Evolutionary conservation across 2,329 filamentous ascomycete genomes (phyloP).

Genomic region (Colletotrichum horii): DNA sequence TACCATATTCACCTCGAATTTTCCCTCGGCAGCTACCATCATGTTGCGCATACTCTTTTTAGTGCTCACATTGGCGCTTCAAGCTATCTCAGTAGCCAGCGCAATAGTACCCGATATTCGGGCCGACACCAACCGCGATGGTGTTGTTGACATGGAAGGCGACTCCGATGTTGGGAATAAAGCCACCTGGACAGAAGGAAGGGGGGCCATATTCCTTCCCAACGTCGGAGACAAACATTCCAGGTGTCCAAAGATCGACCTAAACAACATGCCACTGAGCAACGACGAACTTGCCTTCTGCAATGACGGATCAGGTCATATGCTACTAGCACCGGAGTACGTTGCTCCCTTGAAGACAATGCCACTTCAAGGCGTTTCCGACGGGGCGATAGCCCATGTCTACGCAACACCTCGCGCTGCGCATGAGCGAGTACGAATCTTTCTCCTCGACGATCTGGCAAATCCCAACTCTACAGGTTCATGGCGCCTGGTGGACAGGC

Average conservation of each 20-base stretch:
- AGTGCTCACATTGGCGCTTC: neutral
- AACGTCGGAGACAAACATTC: neutral
- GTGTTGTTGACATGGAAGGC: neutral
- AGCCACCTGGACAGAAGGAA: neutral
- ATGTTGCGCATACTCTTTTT: neutral
- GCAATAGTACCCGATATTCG: neutral
- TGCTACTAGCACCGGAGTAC: neutral
- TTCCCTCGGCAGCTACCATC: neutral
- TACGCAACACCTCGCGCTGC: neutral
- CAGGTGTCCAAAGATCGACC: neutral
- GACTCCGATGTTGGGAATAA: neutral
- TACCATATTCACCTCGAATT: neutral
- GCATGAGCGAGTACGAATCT: neutral
- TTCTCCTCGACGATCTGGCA: neutral
- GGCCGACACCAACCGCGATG: neutral
- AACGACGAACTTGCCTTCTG: neutral
- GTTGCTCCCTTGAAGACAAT: neutral
- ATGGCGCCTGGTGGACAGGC: neutral
- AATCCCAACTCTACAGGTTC: neutral
- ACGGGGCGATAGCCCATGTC: neutral
- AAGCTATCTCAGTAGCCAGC: neutral
- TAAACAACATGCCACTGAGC: neutral
- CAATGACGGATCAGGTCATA: neutral
- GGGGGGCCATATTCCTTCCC: neutral
- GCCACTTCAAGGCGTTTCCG: neutral